Evolutionary conservation across 2,329 filamentous ascomycete species (phyloP), one percentile per base, ranked within the genome.

Genomic region (Rhynchosporium graminicola): DNA sequence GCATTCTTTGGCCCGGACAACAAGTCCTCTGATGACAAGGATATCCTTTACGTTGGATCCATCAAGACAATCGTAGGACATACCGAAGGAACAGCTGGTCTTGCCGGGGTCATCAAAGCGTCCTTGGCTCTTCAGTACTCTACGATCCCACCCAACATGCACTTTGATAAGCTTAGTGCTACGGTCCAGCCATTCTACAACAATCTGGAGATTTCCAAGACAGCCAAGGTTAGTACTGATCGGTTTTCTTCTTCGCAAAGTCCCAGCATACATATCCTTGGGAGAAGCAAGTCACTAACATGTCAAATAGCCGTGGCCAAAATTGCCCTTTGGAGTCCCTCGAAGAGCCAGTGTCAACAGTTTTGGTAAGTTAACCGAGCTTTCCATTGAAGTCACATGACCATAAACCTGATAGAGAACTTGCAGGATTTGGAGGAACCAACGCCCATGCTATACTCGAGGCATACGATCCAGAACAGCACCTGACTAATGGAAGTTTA

Each of bases 381-480:
- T 36, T 10, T 6, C 33, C 33, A 36, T 36, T 36, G 5, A 36
- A 5, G 6, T 36, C 9, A 6, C 33, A 36, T 20, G 20, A 20
- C 20, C 20, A 20, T 20, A 20, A 36, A 10, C 1, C 9, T 36
- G 33, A 36, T 5, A 36, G 33, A 10, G 33, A 5, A 10, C 33
- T 5, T 10, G 28, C 28, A 58, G 56, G 56, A n/a, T 80, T 79
- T 45, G 79, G 80, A 10, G 80, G 80, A 12, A 77, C 79, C 13
- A 82, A 82, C 63, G 77, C 77, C 2, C 80, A 81, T 65, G 74
- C 74, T 1, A 75, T 81, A 7, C 70, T 72, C 42, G 73, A 79
- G 78, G 26, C 78, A 75, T 48, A 77, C 77, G 28, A 80, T 9
- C 51, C 52, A 12, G 33, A 54, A 10, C 51, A 40, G 33, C 33